phyloP scores from a whole-genome alignment of 208 protist genomes.

The Leishmania tropica region DNA sequence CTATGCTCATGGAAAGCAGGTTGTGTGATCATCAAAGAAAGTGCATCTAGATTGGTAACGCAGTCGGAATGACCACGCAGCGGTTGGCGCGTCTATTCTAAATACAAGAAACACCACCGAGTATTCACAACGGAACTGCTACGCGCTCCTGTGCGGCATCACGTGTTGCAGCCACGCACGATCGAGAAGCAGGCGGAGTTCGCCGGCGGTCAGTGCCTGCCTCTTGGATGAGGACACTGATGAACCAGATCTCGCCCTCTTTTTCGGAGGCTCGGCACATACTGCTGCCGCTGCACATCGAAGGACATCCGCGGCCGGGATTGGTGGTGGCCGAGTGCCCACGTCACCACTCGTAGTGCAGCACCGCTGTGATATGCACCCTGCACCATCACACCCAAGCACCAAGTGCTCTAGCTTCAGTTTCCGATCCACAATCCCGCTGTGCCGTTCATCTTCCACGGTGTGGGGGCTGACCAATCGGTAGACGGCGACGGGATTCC shows the following conservation, averaged over 20 bases:
- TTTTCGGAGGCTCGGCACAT: neutral
- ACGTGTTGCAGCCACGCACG: constrained; percentile 5
- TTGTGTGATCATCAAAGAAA: neutral
- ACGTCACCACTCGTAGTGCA: neutral
- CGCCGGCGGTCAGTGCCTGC: neutral
- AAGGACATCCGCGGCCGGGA: neutral
- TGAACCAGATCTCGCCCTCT: neutral
- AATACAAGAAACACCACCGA: neutral
- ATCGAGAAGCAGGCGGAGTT: constrained; percentile 8
- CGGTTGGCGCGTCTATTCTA: neutral
- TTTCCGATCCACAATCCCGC: constrained; percentile 36
- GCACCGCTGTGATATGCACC: neutral
- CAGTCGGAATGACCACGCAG: neutral
- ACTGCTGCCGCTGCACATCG: neutral
- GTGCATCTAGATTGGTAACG: neutral
- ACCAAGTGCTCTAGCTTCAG: constrained; percentile 22
- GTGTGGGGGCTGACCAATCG: constrained; percentile 81
- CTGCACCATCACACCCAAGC: neutral
- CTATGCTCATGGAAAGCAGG: neutral
- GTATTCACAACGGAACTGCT: neutral
- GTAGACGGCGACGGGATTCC: constrained; percentile 91
- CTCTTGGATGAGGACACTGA: neutral
- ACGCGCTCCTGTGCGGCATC: neutral
- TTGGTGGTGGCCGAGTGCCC: neutral
- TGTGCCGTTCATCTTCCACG: constrained; percentile 92